phyloP scores from a whole-genome alignment of 192 early-diverging fungal genomes.

The Hyaloraphidium curvatum region DNA sequence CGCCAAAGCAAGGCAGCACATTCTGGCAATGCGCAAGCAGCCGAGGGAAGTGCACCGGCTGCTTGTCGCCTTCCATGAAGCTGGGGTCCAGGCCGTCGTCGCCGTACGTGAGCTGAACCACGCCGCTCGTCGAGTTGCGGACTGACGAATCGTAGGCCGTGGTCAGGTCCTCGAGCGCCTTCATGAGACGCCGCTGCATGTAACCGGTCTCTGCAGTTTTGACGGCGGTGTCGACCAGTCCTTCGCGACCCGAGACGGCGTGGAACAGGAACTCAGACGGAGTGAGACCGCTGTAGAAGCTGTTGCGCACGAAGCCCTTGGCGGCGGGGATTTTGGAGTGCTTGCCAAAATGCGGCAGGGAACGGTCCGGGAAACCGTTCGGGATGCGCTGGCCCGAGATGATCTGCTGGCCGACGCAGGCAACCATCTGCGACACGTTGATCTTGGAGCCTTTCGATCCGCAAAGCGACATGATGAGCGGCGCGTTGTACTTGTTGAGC shows the following conservation, averaged over 20 bases:
- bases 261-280: constrained; percentile 98
- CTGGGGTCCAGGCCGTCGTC: constrained; percentile 92
- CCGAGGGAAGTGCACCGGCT: constrained; percentile 73
- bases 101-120: constrained; percentile 92
- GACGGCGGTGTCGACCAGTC: constrained; percentile 97
- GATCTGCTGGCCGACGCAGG: constrained; percentile 99
- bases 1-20: constrained; percentile 7
- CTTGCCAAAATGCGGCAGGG: constrained; percentile 90
- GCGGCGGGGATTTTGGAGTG: constrained; percentile 67
- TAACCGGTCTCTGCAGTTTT: constrained; percentile 99
- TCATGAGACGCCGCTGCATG: constrained; percentile 92
- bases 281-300: constrained; percentile 87
- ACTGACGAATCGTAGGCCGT: constrained; percentile 93
- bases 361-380: constrained; percentile 91
- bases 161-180: constrained; percentile 89
- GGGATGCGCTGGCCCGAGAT: constrained; percentile 89
- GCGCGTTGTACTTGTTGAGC: constrained; percentile 86
- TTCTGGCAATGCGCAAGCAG: constrained; percentile 45
- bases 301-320: constrained; percentile 93
- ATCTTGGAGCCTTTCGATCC: constrained; percentile 95
- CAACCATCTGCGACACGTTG: constrained; percentile 99
- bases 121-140: constrained; percentile 67
- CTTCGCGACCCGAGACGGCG: constrained; percentile 97
- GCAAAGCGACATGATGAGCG: constrained; percentile 96
- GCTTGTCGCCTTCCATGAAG: constrained; percentile 69